Evolutionary conservation across 2,329 filamentous ascomycete species (phyloP).

Genomic region (Pseudogymnoascus sp.): DNA sequence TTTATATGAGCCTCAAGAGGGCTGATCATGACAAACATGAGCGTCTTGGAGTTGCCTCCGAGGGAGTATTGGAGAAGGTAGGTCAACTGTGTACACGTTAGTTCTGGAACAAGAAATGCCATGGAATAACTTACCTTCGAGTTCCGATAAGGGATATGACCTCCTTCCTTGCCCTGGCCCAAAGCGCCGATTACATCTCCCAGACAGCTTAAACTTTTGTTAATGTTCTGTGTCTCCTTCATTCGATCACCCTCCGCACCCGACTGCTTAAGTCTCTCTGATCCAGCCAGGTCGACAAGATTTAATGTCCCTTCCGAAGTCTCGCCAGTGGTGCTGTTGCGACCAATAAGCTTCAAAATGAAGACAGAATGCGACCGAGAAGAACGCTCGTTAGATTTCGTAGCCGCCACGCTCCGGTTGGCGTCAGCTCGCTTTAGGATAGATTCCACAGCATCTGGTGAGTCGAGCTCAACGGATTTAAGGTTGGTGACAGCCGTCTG

Average conservation of each 20-base stretch:
- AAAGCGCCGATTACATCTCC: slow-evolving; percentile 92
- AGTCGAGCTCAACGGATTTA: slow-evolving; percentile 69
- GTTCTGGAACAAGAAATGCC: not conserved
- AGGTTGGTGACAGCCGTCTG: slow-evolving; percentile 78
- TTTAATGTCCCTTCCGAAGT: slow-evolving; percentile 90
- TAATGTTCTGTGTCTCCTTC: slow-evolving; percentile 96
- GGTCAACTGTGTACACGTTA: slow-evolving; percentile 55
- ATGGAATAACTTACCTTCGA: slow-evolving; percentile 59
- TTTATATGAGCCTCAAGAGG: slow-evolving; percentile 84
- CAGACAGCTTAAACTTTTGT: slow-evolving; percentile 84
- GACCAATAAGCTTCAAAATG: slow-evolving; percentile 71
- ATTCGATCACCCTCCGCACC: slow-evolving; percentile 79
- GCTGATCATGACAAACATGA: slow-evolving; percentile 99
- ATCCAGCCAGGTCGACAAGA: slow-evolving; percentile 90
- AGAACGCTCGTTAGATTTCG: slow-evolving; percentile 93
- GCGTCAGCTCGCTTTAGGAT: slow-evolving; percentile 75
- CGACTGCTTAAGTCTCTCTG: slow-evolving; percentile 81
- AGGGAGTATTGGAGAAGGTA: slow-evolving; percentile 92
- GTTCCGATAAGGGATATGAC: slow-evolving; percentile 89
- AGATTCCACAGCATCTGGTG: slow-evolving; percentile 69
- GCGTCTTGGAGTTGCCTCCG: slow-evolving; percentile 90
- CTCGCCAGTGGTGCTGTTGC: slow-evolving; percentile 68
- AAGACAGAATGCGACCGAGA: slow-evolving; percentile 95
- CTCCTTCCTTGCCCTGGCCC: slow-evolving; percentile 69
- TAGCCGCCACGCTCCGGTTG: slow-evolving; percentile 89